phyloP scores from a whole-genome alignment of 345 rosid species.

The Brassica incana region DNA sequence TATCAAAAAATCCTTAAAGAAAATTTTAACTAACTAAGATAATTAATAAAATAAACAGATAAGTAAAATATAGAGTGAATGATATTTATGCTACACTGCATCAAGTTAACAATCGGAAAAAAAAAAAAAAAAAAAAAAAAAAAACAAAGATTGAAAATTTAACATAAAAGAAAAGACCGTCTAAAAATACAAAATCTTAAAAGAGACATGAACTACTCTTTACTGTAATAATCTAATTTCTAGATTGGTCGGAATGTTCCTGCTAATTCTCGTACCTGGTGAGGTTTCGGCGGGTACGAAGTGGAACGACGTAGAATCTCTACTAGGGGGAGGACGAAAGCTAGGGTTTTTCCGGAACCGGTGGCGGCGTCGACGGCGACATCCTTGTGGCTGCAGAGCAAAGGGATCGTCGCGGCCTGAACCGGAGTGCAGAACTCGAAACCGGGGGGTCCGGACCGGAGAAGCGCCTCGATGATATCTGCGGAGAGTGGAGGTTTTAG shows the following conservation, averaged over 20 bases:
- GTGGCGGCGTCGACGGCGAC: not conserved
- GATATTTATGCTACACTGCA: too few relatives aligned
- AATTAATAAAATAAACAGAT: too few relatives aligned
- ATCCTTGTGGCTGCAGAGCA: not conserved
- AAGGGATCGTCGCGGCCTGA: not conserved
- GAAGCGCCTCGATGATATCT: not conserved
- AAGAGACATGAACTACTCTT: too few relatives aligned
- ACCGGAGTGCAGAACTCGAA: slow-evolving; percentile 5
- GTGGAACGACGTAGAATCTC: not conserved
- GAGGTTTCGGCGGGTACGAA: not conserved
- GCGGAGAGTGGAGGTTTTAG: not conserved
- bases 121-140: too few relatives aligned
- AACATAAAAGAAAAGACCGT: not conserved
- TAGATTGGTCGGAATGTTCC: not conserved
- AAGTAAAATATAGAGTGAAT: too few relatives aligned
- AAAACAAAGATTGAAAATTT: too few relatives aligned
- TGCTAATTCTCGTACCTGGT: not conserved
- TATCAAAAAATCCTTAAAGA: too few relatives aligned
- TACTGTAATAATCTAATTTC: not conserved
- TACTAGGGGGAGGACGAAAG: not conserved
- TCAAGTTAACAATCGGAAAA: too few relatives aligned
- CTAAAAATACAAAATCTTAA: too few relatives aligned
- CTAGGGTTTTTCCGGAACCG: not conserved
- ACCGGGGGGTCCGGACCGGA: not conserved
- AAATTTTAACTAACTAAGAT: too few relatives aligned